These are phyloP conservation scores for Syzygium oleosum DNA, from an alignment of 345 rosid species.

Conservation along the genomic window DNA sequence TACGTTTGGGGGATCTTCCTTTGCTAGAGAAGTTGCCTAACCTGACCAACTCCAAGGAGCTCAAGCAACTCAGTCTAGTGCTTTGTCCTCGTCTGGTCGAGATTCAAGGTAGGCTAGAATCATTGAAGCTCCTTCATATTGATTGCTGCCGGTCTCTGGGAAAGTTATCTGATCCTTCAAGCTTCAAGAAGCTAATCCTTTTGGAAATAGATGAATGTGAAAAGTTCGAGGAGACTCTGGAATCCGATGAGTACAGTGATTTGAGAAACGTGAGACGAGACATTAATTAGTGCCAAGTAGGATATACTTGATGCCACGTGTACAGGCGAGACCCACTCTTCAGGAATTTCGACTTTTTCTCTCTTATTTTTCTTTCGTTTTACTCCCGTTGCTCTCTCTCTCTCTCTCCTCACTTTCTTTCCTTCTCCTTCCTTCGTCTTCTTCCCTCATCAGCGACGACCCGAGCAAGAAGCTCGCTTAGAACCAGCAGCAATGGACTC, in stretches of 20 bases:
- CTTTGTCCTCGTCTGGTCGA: rapidly evolving
- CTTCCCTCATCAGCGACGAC: no score
- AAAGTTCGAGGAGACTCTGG: rapidly evolving
- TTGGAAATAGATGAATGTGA: not conserved
- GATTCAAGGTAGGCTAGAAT: not conserved
- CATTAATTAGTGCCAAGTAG: no score
- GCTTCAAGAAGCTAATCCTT: rapidly evolving
- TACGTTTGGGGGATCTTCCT: not conserved
- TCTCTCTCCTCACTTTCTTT: no score
- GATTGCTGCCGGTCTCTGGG: rapidly evolving
- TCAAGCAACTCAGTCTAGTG: rapidly evolving
- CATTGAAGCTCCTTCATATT: rapidly evolving
- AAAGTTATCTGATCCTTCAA: not conserved
- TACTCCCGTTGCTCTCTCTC: no score
- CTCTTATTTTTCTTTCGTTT: no score
- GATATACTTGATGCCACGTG: no score
- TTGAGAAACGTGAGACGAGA: not conserved
- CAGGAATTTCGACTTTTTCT: no score
- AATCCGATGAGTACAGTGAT: not conserved
- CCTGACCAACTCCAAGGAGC: not conserved
- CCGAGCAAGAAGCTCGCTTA: no score
- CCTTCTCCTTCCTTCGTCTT: no score
- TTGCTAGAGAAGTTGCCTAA: not conserved
- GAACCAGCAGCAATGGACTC: no score
- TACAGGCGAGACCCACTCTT: not conserved